Evolutionary conservation across 768 basidiomycete genomes (phyloP).

Genomic region (Epithele typhae): DNA sequence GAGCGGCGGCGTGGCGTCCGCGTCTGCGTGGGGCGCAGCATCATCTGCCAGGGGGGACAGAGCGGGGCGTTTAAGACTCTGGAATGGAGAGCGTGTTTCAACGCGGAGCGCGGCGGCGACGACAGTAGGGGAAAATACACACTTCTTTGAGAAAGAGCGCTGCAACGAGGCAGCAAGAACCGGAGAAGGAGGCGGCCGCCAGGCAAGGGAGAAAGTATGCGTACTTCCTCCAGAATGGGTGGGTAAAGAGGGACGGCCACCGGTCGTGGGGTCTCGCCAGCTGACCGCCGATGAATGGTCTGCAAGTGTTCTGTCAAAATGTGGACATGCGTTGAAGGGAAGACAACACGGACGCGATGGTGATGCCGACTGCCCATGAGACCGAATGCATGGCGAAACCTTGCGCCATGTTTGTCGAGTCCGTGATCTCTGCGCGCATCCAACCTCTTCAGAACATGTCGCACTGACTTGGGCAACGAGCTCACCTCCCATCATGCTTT

Average conservation of each 20-base stretch:
- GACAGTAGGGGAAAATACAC: background rate
- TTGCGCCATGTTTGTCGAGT: conserved; percentile 31
- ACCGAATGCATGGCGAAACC: conserved; percentile 28
- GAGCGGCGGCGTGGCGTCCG: conserved; percentile 12
- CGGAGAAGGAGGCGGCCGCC: conserved; percentile 24
- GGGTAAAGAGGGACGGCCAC: conserved; percentile 27
- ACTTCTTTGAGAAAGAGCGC: conserved; percentile 31
- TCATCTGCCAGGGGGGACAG: background rate
- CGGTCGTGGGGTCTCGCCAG: conserved; percentile 30
- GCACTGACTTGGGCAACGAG: background rate
- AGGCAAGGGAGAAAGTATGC: conserved; percentile 35
- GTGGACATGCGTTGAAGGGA: too few species aligned
- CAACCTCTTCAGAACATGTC: too few species aligned
- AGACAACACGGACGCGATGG: conserved; percentile 22
- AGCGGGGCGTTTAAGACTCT: background rate
- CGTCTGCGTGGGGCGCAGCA: background rate
- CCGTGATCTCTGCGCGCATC: conserved; percentile 28
- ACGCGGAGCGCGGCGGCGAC: too few species aligned
- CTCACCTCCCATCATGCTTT: conserved; percentile 51
- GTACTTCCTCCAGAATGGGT: conserved; percentile 27
- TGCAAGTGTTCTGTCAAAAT: conserved; percentile 8
- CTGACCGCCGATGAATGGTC: conserved; percentile 30
- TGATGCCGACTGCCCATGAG: conserved; percentile 26
- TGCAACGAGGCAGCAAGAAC: conserved; percentile 21
- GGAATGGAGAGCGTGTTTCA: background rate